Conservation (phyloP, 2,329 filamentous ascomycete genomes). For the Botryotinia calthae region DNA sequence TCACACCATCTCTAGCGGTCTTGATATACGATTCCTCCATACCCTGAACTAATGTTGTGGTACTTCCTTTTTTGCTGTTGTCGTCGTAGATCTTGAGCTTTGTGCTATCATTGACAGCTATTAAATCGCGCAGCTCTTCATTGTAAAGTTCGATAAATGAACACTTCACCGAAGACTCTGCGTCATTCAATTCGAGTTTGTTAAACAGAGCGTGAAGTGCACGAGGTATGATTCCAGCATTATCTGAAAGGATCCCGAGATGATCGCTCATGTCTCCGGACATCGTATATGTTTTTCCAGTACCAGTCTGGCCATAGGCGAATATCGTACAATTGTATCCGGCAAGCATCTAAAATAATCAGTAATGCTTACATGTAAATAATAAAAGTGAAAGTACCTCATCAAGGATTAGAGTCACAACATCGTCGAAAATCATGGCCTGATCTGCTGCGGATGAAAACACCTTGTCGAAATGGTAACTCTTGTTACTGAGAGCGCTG, state of each 20-base stretch:
- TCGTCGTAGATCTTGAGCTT: constrained; percentile 98
- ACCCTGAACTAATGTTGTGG: constrained; percentile 85
- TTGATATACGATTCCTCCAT: constrained; percentile 97
- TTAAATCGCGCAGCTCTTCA: constrained; percentile 88
- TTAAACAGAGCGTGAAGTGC: constrained; percentile 83
- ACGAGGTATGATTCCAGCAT: constrained; percentile 91
- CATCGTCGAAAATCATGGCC: constrained; percentile 90
- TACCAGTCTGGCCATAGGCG: constrained; percentile 96
- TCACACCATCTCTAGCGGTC: constrained; percentile 79
- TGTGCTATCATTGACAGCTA: constrained; percentile 73
- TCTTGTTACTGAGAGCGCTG: constrained; percentile 90
- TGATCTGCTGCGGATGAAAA: constrained; percentile 95
- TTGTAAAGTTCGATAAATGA: constrained; percentile 99
- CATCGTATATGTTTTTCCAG: constrained; percentile 99
- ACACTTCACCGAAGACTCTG: constrained; percentile 89
- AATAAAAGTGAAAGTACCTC: constrained; percentile 59
- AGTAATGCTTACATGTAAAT: constrained; percentile 17
- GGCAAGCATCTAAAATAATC: constrained; percentile 67
- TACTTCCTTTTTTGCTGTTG: constrained; percentile 78
- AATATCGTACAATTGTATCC: constrained; percentile 99
- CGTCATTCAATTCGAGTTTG: constrained; percentile 74
- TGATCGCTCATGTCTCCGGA: constrained; percentile 93
- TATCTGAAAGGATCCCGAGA: constrained; percentile 80
- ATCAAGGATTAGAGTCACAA: constrained; percentile 86
- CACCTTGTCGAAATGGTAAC: constrained; percentile 94